These are phyloP conservation scores for Fagus sylvatica DNA, from an alignment of 306 rosid genomes.

Conservation along the genomic window DNA sequence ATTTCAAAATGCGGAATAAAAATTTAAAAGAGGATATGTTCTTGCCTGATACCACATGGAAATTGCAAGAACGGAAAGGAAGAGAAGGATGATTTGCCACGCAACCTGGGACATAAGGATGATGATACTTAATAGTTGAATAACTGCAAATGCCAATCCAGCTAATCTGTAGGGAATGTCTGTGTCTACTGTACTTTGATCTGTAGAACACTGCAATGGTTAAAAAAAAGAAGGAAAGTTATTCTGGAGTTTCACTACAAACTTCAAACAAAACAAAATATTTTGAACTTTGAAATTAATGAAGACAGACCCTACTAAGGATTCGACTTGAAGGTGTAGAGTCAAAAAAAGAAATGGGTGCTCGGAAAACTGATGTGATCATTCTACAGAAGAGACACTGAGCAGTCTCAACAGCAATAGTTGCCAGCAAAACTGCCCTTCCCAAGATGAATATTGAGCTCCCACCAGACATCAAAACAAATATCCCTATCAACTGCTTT, in stretches of 20 bases:
- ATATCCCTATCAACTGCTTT: slow-evolving; percentile 51
- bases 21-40: neutral
- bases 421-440: slow-evolving; percentile 74
- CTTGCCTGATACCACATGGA: slow-evolving; percentile 82
- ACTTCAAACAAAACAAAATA: neutral
- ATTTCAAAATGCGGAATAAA: neutral
- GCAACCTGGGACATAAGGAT: slow-evolving; percentile 78
- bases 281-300: slow-evolving; percentile 7
- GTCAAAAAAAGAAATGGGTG: slow-evolving; percentile 81
- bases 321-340: slow-evolving; percentile 86
- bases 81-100: slow-evolving; percentile 76
- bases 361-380: slow-evolving; percentile 74
- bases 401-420: slow-evolving; percentile 72
- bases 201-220: slow-evolving; percentile 67
- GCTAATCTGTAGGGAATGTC: slow-evolving; percentile 87
- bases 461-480: slow-evolving; percentile 69
- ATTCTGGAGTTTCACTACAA: neutral
- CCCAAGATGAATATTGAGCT: slow-evolving; percentile 87
- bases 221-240: neutral
- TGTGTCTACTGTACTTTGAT: slow-evolving; percentile 87
- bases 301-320: slow-evolving; percentile 69
- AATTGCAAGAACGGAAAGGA: slow-evolving; percentile 54
- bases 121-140: slow-evolving; percentile 73
- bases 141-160: slow-evolving; percentile 81
- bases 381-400: slow-evolving; percentile 73